These are phyloP conservation scores for Corylus heterophylla DNA, from an alignment of 306 rosid genomes.

Conservation along the genomic window DNA sequence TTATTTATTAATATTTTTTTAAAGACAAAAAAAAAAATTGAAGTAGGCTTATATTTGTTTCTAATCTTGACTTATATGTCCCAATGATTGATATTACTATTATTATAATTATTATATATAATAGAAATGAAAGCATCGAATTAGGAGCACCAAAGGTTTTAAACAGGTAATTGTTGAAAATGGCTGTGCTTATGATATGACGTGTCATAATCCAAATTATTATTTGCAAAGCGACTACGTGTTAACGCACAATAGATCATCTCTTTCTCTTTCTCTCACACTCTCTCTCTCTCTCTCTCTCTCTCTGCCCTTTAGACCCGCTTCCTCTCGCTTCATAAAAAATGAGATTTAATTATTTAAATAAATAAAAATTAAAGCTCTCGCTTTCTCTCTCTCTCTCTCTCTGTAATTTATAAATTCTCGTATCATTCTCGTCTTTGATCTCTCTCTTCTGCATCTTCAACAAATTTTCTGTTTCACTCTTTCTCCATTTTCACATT, in stretches of 20 bases:
- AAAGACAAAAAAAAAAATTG: too few relatives aligned
- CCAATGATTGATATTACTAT: too few relatives aligned
- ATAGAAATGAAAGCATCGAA: too few relatives aligned
- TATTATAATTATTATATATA: too few relatives aligned
- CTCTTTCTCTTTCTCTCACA: background rate
- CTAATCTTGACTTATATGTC: too few relatives aligned
- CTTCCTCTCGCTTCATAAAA: background rate
- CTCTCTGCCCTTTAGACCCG: constrained; percentile 13
- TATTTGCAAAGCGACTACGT: constrained; percentile 26
- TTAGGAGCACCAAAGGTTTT: too few relatives aligned
- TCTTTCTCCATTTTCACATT: constrained; percentile 13
- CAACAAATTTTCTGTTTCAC: constrained; percentile 19
- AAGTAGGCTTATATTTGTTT: too few relatives aligned
- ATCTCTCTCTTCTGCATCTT: constrained; percentile 30
- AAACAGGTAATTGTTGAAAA: background rate
- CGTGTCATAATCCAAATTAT: constrained; percentile 4
- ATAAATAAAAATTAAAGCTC: background rate
- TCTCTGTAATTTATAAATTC: constrained; percentile 34
- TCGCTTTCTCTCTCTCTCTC: constrained; percentile 23
- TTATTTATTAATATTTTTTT: too few relatives aligned
- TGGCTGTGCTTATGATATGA: background rate
- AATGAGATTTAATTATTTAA: background rate
- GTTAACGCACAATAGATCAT: constrained; percentile 31
- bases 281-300: constrained; percentile 21
- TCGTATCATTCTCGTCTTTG: constrained; percentile 23